Conservation (phyloP, 768 basidiomycete genomes). For the Suillus placidus region DNA sequence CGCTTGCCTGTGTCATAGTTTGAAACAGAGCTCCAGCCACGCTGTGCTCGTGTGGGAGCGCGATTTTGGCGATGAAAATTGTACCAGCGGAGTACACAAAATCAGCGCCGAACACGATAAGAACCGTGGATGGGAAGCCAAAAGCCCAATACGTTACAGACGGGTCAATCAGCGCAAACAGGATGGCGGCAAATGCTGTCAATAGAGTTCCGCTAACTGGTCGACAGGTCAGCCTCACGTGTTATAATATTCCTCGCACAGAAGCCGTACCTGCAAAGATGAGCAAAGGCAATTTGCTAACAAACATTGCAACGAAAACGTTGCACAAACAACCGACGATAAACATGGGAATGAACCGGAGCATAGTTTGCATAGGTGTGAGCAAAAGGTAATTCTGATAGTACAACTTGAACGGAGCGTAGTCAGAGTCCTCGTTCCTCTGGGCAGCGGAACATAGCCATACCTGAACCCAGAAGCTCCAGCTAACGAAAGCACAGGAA, state of each 20-base stretch:
- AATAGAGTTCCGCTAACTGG: constrained; percentile 59
- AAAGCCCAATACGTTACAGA: constrained; percentile 69
- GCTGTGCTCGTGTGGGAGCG: constrained; percentile 70
- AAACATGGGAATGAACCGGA: constrained; percentile 72
- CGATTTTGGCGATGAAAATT: constrained; percentile 69
- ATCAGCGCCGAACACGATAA: constrained; percentile 75
- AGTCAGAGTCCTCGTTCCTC: background rate
- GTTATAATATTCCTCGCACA: background rate
- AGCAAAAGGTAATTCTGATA: constrained; percentile 67
- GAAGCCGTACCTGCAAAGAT: constrained; percentile 53
- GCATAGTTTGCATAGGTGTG: constrained; percentile 59
- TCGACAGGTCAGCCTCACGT: constrained; percentile 5
- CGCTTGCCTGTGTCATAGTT: constrained; percentile 69
- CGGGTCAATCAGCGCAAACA: constrained; percentile 70
- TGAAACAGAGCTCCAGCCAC: constrained; percentile 77
- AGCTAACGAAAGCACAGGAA: constrained; percentile 59
- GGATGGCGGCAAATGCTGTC: constrained; percentile 58
- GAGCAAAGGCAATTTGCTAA: constrained; percentile 56
- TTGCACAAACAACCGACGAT: constrained; percentile 69
- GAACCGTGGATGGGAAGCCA: constrained; percentile 66
- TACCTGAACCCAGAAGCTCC: constrained; percentile 54
- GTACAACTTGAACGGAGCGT: constrained; percentile 49
- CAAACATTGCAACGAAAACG: constrained; percentile 61
- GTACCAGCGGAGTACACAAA: constrained; percentile 69
- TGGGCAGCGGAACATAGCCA: background rate